Evolutionary conservation across 2,329 filamentous ascomycete species (phyloP).

Genomic region (Beauveria sp.): DNA sequence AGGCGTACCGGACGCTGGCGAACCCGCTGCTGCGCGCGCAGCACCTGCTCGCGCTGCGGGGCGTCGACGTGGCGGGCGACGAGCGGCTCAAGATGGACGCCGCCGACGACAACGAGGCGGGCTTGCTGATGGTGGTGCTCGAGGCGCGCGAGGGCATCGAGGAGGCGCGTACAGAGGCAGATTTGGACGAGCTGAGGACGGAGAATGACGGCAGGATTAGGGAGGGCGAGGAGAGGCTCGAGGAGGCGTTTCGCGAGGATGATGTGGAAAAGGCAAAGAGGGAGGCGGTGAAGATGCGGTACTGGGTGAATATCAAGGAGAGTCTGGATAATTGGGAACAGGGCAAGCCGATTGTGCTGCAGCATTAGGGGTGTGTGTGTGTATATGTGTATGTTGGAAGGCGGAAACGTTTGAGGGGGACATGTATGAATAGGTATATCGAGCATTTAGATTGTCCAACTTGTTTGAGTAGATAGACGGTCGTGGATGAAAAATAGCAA

Average conservation of each 20-base stretch:
- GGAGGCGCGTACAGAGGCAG: conserved; percentile 58
- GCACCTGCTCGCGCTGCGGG: conserved; percentile 69
- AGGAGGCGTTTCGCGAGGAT: conserved; percentile 55
- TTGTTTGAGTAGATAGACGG: too few species aligned
- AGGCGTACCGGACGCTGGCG: conserved; percentile 78
- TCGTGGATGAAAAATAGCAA: too few species aligned
- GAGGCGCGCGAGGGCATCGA: conserved; percentile 73
- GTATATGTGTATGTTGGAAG: too few species aligned
- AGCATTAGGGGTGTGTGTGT: conserved; percentile 30
- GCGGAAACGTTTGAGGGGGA: too few species aligned
- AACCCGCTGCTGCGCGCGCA: conserved; percentile 78
- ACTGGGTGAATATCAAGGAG: conserved; percentile 85
- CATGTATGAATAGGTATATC: too few species aligned
- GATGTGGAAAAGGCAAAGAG: conserved; percentile 58
- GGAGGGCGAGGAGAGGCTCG: conserved; percentile 55
- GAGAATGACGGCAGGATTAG: conserved; percentile 63
- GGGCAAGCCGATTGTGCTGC: conserved; percentile 53
- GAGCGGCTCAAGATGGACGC: conserved; percentile 56
- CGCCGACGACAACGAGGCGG: conserved; percentile 41
- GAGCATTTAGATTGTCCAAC: too few species aligned
- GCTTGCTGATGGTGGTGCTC: conserved; percentile 69
- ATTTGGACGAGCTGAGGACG: conserved; percentile 48
- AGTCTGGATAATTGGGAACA: conserved; percentile 77
- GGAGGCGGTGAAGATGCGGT: conserved; percentile 72
- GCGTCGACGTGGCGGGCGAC: conserved; percentile 71